Evolutionary conservation across 768 basidiomycete species (phyloP).

Genomic region (Lactarius sp.): DNA sequence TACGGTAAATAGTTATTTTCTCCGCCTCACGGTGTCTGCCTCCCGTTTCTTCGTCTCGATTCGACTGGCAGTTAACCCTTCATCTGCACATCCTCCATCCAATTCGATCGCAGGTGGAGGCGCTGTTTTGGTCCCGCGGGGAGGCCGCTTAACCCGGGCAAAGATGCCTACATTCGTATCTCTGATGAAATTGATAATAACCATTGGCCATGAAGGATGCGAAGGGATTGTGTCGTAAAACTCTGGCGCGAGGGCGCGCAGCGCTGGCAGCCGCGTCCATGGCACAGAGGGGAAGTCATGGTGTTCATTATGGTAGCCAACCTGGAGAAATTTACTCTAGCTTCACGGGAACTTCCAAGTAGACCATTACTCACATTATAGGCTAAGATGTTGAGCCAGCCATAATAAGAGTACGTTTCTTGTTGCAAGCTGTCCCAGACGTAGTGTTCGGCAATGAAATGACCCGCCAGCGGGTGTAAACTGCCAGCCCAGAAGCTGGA

Average conservation of each 20-base stretch:
- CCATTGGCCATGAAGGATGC: constrained; percentile 93
- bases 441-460: constrained; percentile 98
- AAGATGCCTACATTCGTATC: constrained; percentile 86
- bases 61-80: neutral
- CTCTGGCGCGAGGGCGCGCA: constrained; percentile 81
- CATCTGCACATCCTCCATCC: constrained; percentile 25
- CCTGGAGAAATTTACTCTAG: constrained; percentile 41
- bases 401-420: constrained; percentile 98
- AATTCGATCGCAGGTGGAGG: constrained; percentile 14
- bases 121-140: neutral
- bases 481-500: constrained; percentile 96
- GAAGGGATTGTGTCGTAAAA: constrained; percentile 85
- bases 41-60: neutral
- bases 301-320: constrained; percentile 99
- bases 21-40: constrained; percentile 9
- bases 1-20: neutral
- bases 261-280: constrained; percentile 87
- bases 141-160: constrained; percentile 69
- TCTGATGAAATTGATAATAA: constrained; percentile 90
- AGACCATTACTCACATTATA: constrained; percentile 71
- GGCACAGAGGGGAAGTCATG: constrained; percentile 97
- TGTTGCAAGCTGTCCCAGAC: constrained; percentile 89
- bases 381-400: constrained; percentile 79
- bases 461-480: constrained; percentile 91
- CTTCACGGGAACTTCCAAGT: neutral